Evolutionary conservation across 2,329 filamentous ascomycete species (phyloP).

Genomic region (Botrytis cinerea): DNA sequence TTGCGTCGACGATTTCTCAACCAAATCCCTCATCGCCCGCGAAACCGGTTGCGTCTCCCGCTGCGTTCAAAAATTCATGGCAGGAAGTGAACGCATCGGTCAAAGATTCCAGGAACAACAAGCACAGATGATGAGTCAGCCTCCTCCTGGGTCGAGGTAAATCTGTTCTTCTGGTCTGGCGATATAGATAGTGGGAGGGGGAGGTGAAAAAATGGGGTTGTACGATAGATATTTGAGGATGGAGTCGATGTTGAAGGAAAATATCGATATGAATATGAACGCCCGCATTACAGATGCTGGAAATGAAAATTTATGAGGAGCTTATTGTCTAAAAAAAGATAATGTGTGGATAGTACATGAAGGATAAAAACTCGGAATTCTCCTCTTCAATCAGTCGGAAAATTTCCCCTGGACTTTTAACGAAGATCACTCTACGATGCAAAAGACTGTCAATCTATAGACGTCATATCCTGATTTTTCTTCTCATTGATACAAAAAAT

Average conservation of each 20-base stretch:
- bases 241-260: neutral
- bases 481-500: constrained; percentile 19
- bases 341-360: constrained; percentile 7
- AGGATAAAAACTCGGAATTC: constrained; percentile 6
- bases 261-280: neutral
- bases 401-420: neutral
- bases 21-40: constrained; percentile 84
- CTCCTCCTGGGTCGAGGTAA: constrained; percentile 38
- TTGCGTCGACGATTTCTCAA: constrained; percentile 98
- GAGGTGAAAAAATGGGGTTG: neutral
- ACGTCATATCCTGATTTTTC: neutral
- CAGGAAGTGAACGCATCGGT: constrained; percentile 84
- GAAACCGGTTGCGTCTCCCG: constrained; percentile 92
- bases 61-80: constrained; percentile 96
- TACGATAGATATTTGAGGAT: neutral
- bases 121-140: constrained; percentile 53
- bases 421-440: neutral
- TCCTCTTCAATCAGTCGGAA: neutral
- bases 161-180: neutral
- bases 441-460: neutral
- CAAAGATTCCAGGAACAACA: constrained; percentile 82
- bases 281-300: neutral
- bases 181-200: neutral
- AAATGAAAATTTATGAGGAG: constrained; percentile 4
- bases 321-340: neutral